phyloP scores from a whole-genome alignment of 306 rosid genomes.

The Rosa persica region DNA sequence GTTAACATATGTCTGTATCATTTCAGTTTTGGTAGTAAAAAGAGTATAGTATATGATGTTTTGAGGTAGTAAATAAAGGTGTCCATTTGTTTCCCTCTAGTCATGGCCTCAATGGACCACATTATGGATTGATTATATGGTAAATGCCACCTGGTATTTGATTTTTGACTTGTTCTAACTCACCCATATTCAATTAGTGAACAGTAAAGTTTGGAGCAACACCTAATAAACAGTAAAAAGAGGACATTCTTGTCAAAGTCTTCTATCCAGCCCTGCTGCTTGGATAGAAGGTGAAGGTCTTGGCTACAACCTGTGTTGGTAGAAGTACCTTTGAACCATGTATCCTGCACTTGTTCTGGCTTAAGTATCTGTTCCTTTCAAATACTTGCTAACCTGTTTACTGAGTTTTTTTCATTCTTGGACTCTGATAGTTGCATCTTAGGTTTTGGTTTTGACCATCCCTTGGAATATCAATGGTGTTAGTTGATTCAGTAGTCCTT shows the following conservation, averaged over 20 bases:
- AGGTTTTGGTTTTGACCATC: background rate
- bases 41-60: background rate
- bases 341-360: background rate
- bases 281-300: background rate
- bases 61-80: background rate
- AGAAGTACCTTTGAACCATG: constrained; percentile 7
- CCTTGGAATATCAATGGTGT: constrained; percentile 1
- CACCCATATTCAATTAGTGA: background rate
- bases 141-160: background rate
- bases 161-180: background rate
- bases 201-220: background rate
- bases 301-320: background rate
- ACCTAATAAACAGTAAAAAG: background rate
- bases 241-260: background rate
- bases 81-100: background rate
- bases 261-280: constrained; percentile 5
- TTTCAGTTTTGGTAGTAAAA: background rate
- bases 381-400: background rate
- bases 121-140: background rate
- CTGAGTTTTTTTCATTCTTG: background rate
- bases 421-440: constrained; percentile 3
- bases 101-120: background rate
- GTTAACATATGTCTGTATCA: background rate
- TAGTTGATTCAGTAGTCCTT: background rate
- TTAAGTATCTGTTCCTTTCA: background rate